Evolutionary conservation across 768 basidiomycete species (phyloP).

Genomic region (Termitomyces bulborhizus): DNA sequence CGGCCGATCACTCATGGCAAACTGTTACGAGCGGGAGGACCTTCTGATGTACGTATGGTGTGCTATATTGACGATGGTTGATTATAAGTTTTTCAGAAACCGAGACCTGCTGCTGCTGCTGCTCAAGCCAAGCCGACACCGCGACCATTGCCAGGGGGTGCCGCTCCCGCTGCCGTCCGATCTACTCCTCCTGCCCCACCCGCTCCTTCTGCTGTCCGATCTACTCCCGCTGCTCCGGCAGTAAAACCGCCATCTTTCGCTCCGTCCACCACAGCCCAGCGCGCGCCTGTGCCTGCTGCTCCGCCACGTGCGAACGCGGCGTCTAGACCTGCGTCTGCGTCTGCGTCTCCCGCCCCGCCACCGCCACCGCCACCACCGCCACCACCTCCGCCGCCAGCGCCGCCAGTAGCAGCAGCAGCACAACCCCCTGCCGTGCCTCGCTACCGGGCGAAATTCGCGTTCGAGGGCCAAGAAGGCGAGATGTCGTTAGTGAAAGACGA

Average conservation of each 20-base stretch:
- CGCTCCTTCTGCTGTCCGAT: too few species aligned
- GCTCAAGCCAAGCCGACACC: constrained; percentile 54
- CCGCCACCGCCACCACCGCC: constrained; percentile 29
- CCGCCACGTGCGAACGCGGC: neutral
- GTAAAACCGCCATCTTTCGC: constrained; percentile 16
- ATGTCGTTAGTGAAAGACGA: constrained; percentile 89
- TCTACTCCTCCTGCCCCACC: too few species aligned
- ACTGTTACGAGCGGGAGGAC: constrained; percentile 71
- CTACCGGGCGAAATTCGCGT: constrained; percentile 90
- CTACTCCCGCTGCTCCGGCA: too few species aligned
- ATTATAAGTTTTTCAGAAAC: constrained; percentile 30
- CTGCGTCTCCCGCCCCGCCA: constrained; percentile 21
- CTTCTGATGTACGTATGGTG: constrained; percentile 42
- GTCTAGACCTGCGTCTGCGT: too few species aligned
- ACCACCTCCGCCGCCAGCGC: constrained; percentile 59
- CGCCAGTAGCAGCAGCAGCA: too few species aligned
- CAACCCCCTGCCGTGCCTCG: too few species aligned
- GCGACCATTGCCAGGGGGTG: constrained; percentile 57
- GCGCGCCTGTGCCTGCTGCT: constrained; percentile 26
- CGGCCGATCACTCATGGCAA: constrained; percentile 84
- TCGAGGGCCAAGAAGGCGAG: constrained; percentile 90
- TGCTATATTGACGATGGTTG: neutral
- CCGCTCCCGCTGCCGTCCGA: constrained; percentile 25
- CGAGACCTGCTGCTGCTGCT: constrained; percentile 33
- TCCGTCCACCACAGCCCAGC: constrained; percentile 28